These are phyloP conservation scores for Marasmius fiardii DNA, from an alignment of 1,284 basidiomycete species.

Conservation along the genomic window DNA sequence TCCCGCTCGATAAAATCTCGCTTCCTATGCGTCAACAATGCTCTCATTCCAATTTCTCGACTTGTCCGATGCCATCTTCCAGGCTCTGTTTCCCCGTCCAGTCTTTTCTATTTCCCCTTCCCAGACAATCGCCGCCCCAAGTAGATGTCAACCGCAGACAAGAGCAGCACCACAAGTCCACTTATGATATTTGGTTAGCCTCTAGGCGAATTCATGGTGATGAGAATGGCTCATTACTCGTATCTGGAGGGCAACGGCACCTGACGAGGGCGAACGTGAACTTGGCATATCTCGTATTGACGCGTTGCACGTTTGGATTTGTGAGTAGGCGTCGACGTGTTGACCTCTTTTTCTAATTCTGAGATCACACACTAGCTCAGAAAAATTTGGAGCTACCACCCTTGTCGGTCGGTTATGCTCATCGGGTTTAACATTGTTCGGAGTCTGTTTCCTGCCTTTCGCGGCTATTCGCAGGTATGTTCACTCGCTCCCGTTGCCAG, in stretches of 20 bases:
- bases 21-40: slow-evolving; percentile 10
- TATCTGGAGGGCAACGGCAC: slow-evolving; percentile 65
- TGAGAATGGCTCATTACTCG: slow-evolving; percentile 37
- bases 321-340: slow-evolving; percentile 24
- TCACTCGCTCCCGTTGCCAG: slow-evolving; percentile 13
- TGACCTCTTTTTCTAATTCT: slow-evolving; percentile 7
- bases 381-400: slow-evolving; percentile 64
- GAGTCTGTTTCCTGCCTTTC: slow-evolving; percentile 73
- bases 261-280: slow-evolving; percentile 50
- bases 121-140: slow-evolving; percentile 17
- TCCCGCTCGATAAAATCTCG: slow-evolving; percentile 7
- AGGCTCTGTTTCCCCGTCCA: slow-evolving; percentile 2
- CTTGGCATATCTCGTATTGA: slow-evolving; percentile 54
- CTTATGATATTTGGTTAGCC: slow-evolving; percentile 61
- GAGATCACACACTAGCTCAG: slow-evolving; percentile 28
- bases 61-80: slow-evolving; percentile 5
- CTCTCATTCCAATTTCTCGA: slow-evolving; percentile 7
- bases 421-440: slow-evolving; percentile 63
- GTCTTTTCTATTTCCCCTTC: slow-evolving; percentile 21
- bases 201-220: slow-evolving; percentile 50
- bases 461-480: slow-evolving; percentile 71
- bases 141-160: slow-evolving; percentile 11
- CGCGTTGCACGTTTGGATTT: slow-evolving; percentile 53
- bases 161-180: slow-evolving; percentile 21
- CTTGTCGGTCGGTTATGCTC: slow-evolving; percentile 62